These are phyloP conservation scores for Colletotrichum horii DNA, from an alignment of 2,329 filamentous ascomycete genomes.

Conservation along the genomic window DNA sequence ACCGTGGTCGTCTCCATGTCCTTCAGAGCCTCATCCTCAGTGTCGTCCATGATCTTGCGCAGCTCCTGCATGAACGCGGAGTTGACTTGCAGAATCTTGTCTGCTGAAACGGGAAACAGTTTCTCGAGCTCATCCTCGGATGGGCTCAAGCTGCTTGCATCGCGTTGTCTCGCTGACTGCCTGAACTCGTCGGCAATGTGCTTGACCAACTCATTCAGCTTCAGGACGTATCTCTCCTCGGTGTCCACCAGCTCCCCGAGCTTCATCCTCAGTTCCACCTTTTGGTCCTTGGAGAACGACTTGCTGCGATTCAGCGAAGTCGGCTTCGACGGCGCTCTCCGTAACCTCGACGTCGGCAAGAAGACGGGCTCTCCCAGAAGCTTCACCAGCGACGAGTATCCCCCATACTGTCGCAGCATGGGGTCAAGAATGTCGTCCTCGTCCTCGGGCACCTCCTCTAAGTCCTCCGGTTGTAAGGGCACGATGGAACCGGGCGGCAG, in stretches of 20 bases:
- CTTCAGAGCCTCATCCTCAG: slow-evolving; percentile 77
- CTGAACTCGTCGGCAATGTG: slow-evolving; percentile 83
- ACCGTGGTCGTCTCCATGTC: slow-evolving; percentile 71
- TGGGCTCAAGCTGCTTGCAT: slow-evolving; percentile 70
- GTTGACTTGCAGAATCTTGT: slow-evolving; percentile 83
- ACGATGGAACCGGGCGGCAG: slow-evolving; percentile 79
- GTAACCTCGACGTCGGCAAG: slow-evolving; percentile 82
- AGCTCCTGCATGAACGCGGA: slow-evolving; percentile 80
- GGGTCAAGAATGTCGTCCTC: slow-evolving; percentile 72
- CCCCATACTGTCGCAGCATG: slow-evolving; percentile 73
- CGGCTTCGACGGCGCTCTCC: slow-evolving; percentile 85
- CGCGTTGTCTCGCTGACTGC: slow-evolving; percentile 65
- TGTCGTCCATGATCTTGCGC: slow-evolving; percentile 78
- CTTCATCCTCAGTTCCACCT: slow-evolving; percentile 83
- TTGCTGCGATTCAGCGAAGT: slow-evolving; percentile 79
- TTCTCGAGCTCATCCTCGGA: slow-evolving; percentile 74
- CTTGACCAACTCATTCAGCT: slow-evolving; percentile 83
- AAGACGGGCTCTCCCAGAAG: slow-evolving; percentile 86
- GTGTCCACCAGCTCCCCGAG: slow-evolving; percentile 91
- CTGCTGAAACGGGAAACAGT: slow-evolving; percentile 82
- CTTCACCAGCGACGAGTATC: slow-evolving; percentile 78
- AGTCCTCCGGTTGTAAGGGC: slow-evolving; percentile 64
- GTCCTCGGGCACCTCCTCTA: slow-evolving; percentile 64
- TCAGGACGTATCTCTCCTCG: slow-evolving; percentile 90
- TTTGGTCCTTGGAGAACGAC: slow-evolving; percentile 80